Evolutionary conservation across 139 green algal species (phyloP).

Genomic region (Closterium sp.): DNA sequence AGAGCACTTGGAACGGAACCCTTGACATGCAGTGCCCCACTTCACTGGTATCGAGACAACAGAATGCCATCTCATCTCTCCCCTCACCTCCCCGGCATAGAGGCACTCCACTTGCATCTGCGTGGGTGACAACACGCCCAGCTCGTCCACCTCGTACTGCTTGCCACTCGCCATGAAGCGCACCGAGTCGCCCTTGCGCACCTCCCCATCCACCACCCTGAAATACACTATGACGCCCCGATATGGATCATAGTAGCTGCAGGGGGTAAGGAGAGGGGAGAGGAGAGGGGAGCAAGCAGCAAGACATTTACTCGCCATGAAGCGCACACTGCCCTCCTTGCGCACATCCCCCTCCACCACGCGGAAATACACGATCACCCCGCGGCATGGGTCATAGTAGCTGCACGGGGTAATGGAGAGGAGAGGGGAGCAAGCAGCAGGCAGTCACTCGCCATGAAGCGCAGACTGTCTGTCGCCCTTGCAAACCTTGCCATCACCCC

Average conservation of each 20-base stretch:
- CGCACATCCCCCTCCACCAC: slow-evolving; percentile 80
- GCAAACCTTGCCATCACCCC: slow-evolving; percentile 75
- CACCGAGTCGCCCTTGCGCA: slow-evolving; percentile 77
- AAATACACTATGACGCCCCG: slow-evolving; percentile 80
- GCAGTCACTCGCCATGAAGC: slow-evolving; percentile 50
- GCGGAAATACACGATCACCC: slow-evolving; percentile 80
- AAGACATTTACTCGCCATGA: slow-evolving; percentile 44
- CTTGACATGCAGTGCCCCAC: not conserved
- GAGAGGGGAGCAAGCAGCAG: no score
- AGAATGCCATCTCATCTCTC: not conserved
- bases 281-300: not conserved
- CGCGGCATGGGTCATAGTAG: slow-evolving; percentile 94
- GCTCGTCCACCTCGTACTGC: slow-evolving; percentile 86
- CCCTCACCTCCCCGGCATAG: slow-evolving; percentile 73
- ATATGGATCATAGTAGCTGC: slow-evolving; percentile 93
- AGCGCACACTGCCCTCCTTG: slow-evolving; percentile 72
- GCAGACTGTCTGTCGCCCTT: slow-evolving; percentile 77
- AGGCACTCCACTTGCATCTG: slow-evolving; percentile 82
- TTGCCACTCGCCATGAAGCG: slow-evolving; percentile 60
- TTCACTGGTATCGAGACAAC: no score
- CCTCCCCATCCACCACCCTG: slow-evolving; percentile 78
- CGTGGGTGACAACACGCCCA: slow-evolving; percentile 84
- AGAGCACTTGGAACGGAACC: no score
- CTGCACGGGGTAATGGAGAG: not conserved
- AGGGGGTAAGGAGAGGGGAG: not conserved